Percentiles rank a stretch among this genome's conserved stretches.
Evolutionary conservation across 805 yeast species (phyloP).

Genomic region (Jamesozyma jinghongensis): DNA sequence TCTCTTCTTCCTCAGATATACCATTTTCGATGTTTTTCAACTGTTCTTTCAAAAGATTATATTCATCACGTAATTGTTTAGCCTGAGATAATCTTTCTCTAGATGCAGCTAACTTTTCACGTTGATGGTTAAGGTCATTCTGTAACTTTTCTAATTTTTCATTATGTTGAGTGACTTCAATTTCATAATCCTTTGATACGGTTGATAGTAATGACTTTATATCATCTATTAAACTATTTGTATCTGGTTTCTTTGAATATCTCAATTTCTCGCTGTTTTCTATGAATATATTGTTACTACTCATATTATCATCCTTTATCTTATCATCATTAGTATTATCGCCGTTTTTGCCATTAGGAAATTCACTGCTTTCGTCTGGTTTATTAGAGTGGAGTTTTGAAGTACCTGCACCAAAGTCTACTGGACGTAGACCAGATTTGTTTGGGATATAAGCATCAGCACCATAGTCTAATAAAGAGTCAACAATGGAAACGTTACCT

Average conservation of each 20-base stretch:
- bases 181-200: constrained; percentile 50
- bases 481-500: constrained; percentile 72
- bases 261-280: neutral
- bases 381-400: constrained; percentile 12
- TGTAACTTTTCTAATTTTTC: constrained; percentile 45
- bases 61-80: constrained; percentile 45
- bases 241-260: constrained; percentile 14
- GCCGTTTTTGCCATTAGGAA: neutral
- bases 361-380: neutral
- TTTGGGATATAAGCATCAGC: constrained; percentile 76
- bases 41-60: constrained; percentile 44
- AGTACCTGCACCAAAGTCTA: constrained; percentile 61
- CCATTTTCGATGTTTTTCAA: constrained; percentile 53
- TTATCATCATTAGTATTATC: neutral
- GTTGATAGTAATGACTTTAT: constrained; percentile 42
- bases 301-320: neutral
- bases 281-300: neutral
- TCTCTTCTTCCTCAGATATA: constrained; percentile 50
- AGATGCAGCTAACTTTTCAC: constrained; percentile 18
- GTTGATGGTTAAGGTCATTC: constrained; percentile 26
- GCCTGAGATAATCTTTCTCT: constrained; percentile 22
- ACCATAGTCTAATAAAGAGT: constrained; percentile 75
- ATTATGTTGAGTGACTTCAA: constrained; percentile 47
- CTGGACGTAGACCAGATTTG: constrained; percentile 77
- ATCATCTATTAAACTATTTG: constrained; percentile 33